Conservation (phyloP, 129 eudicot species). For the Artemisia argyi region DNA sequence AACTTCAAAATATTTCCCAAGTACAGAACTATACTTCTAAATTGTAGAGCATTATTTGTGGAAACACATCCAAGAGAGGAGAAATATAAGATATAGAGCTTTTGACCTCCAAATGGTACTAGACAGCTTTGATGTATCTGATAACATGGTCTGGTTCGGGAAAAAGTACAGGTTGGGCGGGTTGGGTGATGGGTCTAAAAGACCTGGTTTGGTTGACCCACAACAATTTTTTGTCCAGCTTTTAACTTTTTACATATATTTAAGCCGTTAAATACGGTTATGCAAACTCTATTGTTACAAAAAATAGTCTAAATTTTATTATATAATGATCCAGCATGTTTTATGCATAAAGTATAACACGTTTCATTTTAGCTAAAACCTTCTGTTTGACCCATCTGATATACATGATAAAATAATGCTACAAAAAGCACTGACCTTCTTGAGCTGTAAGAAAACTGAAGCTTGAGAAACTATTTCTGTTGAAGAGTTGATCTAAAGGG, state of each 20-base stretch:
- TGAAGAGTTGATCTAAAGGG: constrained; percentile 79
- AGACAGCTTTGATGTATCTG: neutral
- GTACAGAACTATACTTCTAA: neutral
- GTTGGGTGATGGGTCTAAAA: neutral
- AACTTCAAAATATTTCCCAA: neutral
- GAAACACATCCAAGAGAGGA: neutral
- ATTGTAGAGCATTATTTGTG: neutral
- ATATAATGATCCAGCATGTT: no score
- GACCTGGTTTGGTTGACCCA: neutral
- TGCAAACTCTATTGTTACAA: no score
- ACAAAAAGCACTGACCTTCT: constrained; percentile 57
- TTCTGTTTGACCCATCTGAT: no score
- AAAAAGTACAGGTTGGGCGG: neutral
- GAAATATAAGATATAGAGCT: no score
- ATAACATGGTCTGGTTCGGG: neutral
- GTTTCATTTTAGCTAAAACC: no score
- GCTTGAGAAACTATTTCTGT: constrained; percentile 57
- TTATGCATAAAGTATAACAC: no score
- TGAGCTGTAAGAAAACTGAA: constrained; percentile 66
- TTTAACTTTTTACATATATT: neutral
- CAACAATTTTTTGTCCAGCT: neutral
- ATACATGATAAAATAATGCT: neutral
- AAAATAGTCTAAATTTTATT: no score
- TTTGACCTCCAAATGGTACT: neutral
- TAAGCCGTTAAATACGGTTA: neutral